Base-by-base conservation (phyloP, 176 grass and related monocot species). In the Avena insularis region DNA sequence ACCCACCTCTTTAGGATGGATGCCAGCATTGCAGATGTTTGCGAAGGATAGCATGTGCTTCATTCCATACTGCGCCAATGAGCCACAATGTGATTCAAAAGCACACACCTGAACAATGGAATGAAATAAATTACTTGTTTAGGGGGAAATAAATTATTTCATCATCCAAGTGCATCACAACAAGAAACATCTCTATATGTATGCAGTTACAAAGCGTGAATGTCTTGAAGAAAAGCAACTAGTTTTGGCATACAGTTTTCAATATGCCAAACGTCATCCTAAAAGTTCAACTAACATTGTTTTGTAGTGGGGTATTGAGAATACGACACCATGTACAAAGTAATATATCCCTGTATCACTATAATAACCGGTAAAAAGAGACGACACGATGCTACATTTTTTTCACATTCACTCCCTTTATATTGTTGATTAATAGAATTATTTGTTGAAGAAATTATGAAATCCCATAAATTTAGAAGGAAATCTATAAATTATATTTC, bases 31-130 rank as follows among this genome's bases (percentile, higher is more conserved):
- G 90, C 96, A 98, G 53, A 98, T 91, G 81, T 98, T 98, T 61
- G 93, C 96, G 11, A 98, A 88, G 57, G 93, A 92, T 9, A 93
- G 82, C 93, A 89, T 92, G 79, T 98, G 93, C 85, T 98, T 98
- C 93, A 98, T 98, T 13, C 96, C 96, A 48, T 98, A 98, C 86
- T 98, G 96, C 0, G 96, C 82, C 79, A 98, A 55, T 0, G 93
- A 98, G 8, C 93, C 96, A 31, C 96, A 98, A 35, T 94, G 88
- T 9, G 78, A 67, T 82, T 98, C 96, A 56, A 98, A 98, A 79
- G 84, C 61, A 49, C 91, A 90, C 70, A 92, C 93, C 96, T 98
- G 43, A 27, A 90, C 20, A 40, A 68, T 79, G 68, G 78, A 82
- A 46, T 27, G 85, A 23, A 23, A 15, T 7, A 70, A 29, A 63